Percentiles rank a stretch among this genome's conserved stretches.
phyloP scores from a whole-genome alignment of 345 rosid genomes.

The Acer yangbiense region DNA sequence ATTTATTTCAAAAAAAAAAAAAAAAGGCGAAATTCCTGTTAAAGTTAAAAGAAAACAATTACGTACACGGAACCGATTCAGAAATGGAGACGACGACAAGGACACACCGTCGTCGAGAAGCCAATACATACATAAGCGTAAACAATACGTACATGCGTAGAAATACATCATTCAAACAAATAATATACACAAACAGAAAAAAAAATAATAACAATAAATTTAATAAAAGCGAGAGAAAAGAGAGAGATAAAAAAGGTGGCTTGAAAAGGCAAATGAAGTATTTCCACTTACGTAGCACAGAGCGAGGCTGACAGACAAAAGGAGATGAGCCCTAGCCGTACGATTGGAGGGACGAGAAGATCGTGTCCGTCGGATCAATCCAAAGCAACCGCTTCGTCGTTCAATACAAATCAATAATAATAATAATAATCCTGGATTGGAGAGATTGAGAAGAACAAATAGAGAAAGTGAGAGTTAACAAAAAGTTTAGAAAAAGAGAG shows the following conservation, averaged over 20 bases:
- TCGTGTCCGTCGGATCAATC: slow-evolving; percentile 40
- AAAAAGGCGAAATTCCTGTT: neutral
- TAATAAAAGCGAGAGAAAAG: neutral
- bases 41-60: neutral
- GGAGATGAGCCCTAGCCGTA: slow-evolving; percentile 34
- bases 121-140: neutral
- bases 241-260: slow-evolving; percentile 17
- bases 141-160: neutral
- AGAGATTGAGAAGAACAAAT: slow-evolving; percentile 10
- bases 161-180: neutral
- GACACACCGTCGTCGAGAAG: neutral
- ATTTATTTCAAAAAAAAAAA: neutral
- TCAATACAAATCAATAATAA: neutral
- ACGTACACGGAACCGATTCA: slow-evolving; percentile 23
- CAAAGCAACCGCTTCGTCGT: slow-evolving; percentile 3
- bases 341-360: slow-evolving; percentile 40
- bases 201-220: neutral
- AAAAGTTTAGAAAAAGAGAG: neutral
- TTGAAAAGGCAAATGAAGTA: slow-evolving; percentile 21
- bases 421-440: no score
- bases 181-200: neutral
- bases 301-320: slow-evolving; percentile 18
- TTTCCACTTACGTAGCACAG: slow-evolving; percentile 31
- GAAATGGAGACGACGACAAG: neutral
- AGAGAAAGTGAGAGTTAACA: slow-evolving; percentile 8